Evolutionary conservation across 2,329 filamentous ascomycete species (phyloP), one percentile per base, ranked within the genome.

Genomic region (Fusarium ramigenum): DNA sequence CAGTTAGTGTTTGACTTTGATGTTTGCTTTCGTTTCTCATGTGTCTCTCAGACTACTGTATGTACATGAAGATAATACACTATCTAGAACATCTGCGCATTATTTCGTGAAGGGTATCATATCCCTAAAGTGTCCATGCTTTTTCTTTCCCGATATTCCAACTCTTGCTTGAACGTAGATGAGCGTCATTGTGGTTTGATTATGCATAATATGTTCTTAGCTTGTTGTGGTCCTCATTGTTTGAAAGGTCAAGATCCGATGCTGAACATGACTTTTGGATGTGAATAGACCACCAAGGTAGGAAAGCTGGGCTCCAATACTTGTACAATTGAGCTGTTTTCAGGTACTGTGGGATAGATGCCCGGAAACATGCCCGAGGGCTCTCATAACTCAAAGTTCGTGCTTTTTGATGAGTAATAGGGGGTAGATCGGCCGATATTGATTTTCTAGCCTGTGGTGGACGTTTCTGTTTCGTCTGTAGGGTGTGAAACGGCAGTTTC

Each of bases 31-130:
- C 18, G 14, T 37, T 37, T 60, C 23, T 23, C 54, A 39, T 44
- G 30, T 50, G 25, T 50, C n/a, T 60, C 8, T n/a, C n/a, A 40
- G 50, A 56, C 42, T n/a, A 32, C 34, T 39, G 28, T 68, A 23
- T 37, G n/a, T 49, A 42, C 47, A 69, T 68, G 28, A 61, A 43
- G 37, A 66, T 54, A 60, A 54, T 44, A 57, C 23, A 47, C 21
- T 39, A 23, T 64, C 42, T 57, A 52, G 14, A 61, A 49, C 44
- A 43, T 63, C 60, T 63, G 19, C 49, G 28, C 69, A 43, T 66
- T 50, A 14, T 60, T 53, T 72, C 63, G 52, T 63, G 21, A 57
- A 50, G 61, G 49, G 71, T 62, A 74, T 72, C 40, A 28, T 46
- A 23, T 68, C n/a, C 37, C 47, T 28, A 43, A 40, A 36, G 23